Percentiles rank a stretch among this genome's conserved stretches.
Conservation (phyloP, 495 filamentous ascomycete species). For the Venustampulla echinocandica region DNA sequence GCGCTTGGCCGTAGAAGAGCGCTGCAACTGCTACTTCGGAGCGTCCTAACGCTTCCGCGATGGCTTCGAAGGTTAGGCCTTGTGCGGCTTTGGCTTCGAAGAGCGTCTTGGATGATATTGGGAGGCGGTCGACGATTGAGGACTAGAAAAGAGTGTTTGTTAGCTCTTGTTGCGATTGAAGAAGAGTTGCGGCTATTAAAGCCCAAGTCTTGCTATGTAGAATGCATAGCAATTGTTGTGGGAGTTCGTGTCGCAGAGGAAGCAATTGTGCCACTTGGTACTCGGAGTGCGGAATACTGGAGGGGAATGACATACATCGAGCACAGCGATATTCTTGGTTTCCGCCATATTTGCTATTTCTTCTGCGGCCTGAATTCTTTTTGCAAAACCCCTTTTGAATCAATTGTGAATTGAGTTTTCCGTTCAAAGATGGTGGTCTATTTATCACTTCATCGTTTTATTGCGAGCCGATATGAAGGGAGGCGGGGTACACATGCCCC, state of each 20-base stretch:
- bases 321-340: conserved; percentile 25
- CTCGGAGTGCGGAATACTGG: conserved; percentile 1
- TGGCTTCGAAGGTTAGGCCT: conserved; percentile 70
- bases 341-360: conserved; percentile 25
- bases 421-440: too few relatives aligned
- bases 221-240: too few relatives aligned
- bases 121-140: conserved; percentile 44
- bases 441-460: too few relatives aligned
- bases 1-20: conserved; percentile 89
- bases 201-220: too few relatives aligned
- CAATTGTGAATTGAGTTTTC: too few relatives aligned
- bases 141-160: conserved; percentile 26
- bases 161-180: not conserved
- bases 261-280: too few relatives aligned
- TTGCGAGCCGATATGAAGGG: too few relatives aligned
- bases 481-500: too few relatives aligned
- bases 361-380: too few relatives aligned
- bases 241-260: too few relatives aligned
- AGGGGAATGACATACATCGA: conserved; percentile 26
- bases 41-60: conserved; percentile 67
- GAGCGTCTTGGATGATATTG: conserved; percentile 61
- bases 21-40: conserved; percentile 87
- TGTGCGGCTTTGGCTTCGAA: conserved; percentile 75
- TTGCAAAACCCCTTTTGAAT: too few relatives aligned
- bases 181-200: too few relatives aligned